Evolutionary conservation across 345 rosid genomes (phyloP).

Genomic region (Brassica incana): DNA sequence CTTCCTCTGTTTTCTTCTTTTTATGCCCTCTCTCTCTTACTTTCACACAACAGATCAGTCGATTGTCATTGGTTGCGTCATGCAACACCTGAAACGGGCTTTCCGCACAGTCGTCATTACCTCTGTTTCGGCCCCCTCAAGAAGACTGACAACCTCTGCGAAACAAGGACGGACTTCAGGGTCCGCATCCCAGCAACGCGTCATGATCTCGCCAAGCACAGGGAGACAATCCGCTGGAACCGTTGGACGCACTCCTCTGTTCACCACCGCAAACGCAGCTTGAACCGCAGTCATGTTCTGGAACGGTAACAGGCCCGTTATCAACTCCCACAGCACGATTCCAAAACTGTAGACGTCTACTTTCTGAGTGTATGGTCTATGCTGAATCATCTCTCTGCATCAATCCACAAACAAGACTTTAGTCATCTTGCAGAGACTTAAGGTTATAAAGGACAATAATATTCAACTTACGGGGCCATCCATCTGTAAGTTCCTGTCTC

Average conservation of each 20-base stretch:
- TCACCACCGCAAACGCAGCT: slow-evolving; percentile 48
- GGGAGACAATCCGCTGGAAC: slow-evolving; percentile 48
- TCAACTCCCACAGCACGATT: slow-evolving; percentile 58
- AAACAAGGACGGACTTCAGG: slow-evolving; percentile 49
- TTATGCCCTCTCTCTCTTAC: slow-evolving; percentile 7
- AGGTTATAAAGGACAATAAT: slow-evolving; percentile 5
- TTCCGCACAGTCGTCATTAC: slow-evolving; percentile 42
- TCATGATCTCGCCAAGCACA: slow-evolving; percentile 47
- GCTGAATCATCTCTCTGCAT: slow-evolving; percentile 64
- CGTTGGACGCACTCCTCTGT: slow-evolving; percentile 43
- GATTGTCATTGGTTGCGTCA: slow-evolving; percentile 48
- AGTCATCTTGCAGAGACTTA: neutral
- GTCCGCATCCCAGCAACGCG: slow-evolving; percentile 50
- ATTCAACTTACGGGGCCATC: slow-evolving; percentile 57
- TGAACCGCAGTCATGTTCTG: slow-evolving; percentile 48
- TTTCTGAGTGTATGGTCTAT: slow-evolving; percentile 56
- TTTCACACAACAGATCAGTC: slow-evolving; percentile 36
- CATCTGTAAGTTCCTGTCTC: slow-evolving; percentile 55
- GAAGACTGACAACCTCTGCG: slow-evolving; percentile 42
- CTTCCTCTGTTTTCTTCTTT: slow-evolving; percentile 19
- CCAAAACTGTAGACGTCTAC: slow-evolving; percentile 65
- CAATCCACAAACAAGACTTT: neutral
- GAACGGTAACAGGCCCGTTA: slow-evolving; percentile 48
- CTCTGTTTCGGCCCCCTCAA: slow-evolving; percentile 47
- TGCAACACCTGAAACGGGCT: slow-evolving; percentile 56